Conservation (phyloP, 1,284 basidiomycete genomes). For the Filobasidium uniguttulatum region DNA sequence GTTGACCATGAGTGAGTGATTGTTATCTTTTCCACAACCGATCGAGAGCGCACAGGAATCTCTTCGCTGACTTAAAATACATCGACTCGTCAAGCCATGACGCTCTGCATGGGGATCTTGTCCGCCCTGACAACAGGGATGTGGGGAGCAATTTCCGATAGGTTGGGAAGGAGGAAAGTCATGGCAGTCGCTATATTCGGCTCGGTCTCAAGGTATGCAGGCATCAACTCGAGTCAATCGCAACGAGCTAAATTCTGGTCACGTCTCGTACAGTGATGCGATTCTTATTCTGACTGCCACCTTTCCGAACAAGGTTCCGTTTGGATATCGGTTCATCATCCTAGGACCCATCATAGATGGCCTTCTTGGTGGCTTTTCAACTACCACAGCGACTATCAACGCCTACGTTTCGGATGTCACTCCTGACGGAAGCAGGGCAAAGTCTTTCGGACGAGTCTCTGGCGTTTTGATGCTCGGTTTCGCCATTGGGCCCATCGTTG, state of each 20-base stretch:
- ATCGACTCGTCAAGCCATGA: conserved; percentile 42
- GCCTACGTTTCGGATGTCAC: conserved; percentile 76
- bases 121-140: conserved; percentile 72
- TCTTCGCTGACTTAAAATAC: not conserved
- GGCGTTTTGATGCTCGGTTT: conserved; percentile 46
- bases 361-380: conserved; percentile 69
- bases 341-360: conserved; percentile 72
- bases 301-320: conserved; percentile 51
- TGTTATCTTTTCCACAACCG: not conserved
- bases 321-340: conserved; percentile 61
- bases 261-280: conserved; percentile 47
- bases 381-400: conserved; percentile 59
- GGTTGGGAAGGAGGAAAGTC: conserved; percentile 59
- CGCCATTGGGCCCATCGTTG: conserved; percentile 56
- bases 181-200: conserved; percentile 58
- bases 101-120: conserved; percentile 62
- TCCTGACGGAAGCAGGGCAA: conserved; percentile 63
- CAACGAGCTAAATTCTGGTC: not conserved
- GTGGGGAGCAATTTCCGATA: conserved; percentile 74
- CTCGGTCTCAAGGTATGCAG: conserved; percentile 55
- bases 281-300: conserved; percentile 64
- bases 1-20: conserved; percentile 47
- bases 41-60: not conserved
- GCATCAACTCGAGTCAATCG: too few species aligned
- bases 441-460: conserved; percentile 55